Evolutionary conservation across 371 early-diverging fungal genomes (phyloP).

Genomic region (Batkoa obscura): DNA sequence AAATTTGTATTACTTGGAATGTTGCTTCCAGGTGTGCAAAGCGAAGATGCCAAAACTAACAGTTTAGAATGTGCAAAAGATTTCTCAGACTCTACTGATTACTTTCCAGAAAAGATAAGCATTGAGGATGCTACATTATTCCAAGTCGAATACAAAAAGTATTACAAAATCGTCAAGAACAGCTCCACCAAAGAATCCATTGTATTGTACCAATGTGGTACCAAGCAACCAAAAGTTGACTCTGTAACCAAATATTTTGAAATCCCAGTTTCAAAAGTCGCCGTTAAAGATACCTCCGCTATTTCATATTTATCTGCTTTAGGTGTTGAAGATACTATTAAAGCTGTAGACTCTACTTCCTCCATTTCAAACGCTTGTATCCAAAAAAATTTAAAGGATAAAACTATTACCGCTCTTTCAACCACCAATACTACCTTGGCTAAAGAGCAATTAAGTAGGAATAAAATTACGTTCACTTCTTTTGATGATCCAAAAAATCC

Average conservation of each 20-base stretch:
- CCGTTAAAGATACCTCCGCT: slow-evolving; percentile 36
- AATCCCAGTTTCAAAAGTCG: slow-evolving; percentile 34
- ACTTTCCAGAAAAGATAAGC: neutral
- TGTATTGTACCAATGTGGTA: slow-evolving; percentile 44
- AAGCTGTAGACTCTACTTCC: slow-evolving; percentile 27
- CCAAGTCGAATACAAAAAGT: neutral
- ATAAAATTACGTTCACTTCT: slow-evolving; percentile 22
- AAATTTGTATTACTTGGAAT: no score
- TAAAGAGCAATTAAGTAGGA: slow-evolving; percentile 13
- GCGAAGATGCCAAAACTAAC: neutral
- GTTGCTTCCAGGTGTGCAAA: no score
- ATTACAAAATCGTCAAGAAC: neutral
- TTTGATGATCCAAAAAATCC: slow-evolving; percentile 9
- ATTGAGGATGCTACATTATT: neutral
- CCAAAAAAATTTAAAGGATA: slow-evolving; percentile 23
- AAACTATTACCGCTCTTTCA: slow-evolving; percentile 13
- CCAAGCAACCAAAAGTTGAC: slow-evolving; percentile 27
- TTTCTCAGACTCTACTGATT: neutral
- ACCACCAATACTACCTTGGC: slow-evolving; percentile 21
- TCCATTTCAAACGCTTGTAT: slow-evolving; percentile 44
- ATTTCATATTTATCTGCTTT: slow-evolving; percentile 43
- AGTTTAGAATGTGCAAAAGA: neutral
- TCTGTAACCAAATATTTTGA: slow-evolving; percentile 25
- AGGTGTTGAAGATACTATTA: slow-evolving; percentile 32
- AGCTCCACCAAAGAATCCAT: neutral